Evolutionary conservation across 2,329 filamentous ascomycete species (phyloP), one percentile per base, ranked within the genome.

Genomic region (Aspergillus sp.): DNA sequence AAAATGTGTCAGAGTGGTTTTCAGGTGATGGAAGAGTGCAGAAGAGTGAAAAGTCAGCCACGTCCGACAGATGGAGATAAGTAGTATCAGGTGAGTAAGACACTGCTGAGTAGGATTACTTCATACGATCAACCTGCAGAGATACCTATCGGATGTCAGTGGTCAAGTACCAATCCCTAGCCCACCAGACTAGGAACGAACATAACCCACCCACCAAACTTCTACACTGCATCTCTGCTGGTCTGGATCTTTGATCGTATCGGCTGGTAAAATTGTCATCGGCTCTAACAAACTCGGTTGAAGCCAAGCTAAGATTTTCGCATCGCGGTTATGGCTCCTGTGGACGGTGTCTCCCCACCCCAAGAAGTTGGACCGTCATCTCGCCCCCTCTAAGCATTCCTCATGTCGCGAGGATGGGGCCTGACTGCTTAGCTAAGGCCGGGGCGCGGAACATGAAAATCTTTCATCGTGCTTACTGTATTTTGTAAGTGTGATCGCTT

Each of bases 341-440:
- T 13, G 12, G 12, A 36, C 39, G 15, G 45, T 39, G 28, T 19
- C 23, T 47, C 52, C 17, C 41, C 23, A 32, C 52, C 17, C 39
- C 52, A 55, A 45, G 39, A 19, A 55, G 23, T 43, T 30, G 52
- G 38, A 55, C 45, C 52, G 52, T 55, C 52, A 45, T 55, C 23
- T 55, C 23, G 52, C 39, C 52, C 52, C 52, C 17, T 47, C 52
- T 23, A 23, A 28, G n/a, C 30, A 23, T 55, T 55, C 39, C 41
- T 30, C 28, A 55, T 41, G 25, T 28, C 45, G 10, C 19, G 23
- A 47, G 12, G 38, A 41, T 55, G 38, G 25, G 39, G 52, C 23
- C 38, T 39, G 15, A 43, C 15, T 15, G 38, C 30, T 45, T 55
- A 45, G 52, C 23, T 49, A 49, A 49, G 47, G 25, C 25, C n/a